Evolutionary conservation across 2,329 filamentous ascomycete genomes (phyloP).

Genomic region (Hypoxylon rubiginosum): DNA sequence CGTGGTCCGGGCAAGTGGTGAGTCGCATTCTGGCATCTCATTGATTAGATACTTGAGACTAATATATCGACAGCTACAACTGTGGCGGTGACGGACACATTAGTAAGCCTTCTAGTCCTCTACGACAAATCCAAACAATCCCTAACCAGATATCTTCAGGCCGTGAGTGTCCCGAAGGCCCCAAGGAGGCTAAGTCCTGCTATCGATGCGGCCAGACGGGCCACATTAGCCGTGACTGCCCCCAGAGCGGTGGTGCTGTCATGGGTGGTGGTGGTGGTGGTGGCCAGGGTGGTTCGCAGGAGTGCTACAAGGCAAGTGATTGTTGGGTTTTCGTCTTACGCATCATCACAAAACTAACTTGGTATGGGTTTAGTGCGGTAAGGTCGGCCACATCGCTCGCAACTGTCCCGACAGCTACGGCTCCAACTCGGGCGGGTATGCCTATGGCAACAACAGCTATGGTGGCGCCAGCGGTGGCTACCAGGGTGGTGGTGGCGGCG

Average conservation of each 20-base stretch:
- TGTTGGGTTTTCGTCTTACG: conserved; percentile 11
- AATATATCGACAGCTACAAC: conserved; percentile 52
- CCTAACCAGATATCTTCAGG: conserved; percentile 60
- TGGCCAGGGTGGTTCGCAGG: conserved; percentile 62
- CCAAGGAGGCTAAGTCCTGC: conserved; percentile 86
- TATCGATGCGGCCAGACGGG: conserved; percentile 85
- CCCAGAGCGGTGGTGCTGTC: conserved; percentile 63
- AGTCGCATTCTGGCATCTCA: conserved; percentile 51
- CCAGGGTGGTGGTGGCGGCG: conserved; percentile 36
- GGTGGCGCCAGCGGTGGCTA: conserved; percentile 56
- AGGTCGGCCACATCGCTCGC: conserved; percentile 95
- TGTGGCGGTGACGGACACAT: conserved; percentile 77
- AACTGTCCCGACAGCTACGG: conserved; percentile 80
- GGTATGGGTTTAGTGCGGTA: conserved; percentile 76
- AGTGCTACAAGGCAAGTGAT: conserved; percentile 85
- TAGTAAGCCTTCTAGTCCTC: conserved; percentile 67
- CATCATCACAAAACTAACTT: conserved; percentile 6
- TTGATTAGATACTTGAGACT: conserved; percentile 30
- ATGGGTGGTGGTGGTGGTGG: conserved; percentile 60
- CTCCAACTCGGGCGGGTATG: conserved; percentile 56
- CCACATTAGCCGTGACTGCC: conserved; percentile 93
- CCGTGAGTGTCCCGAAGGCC: conserved; percentile 90
- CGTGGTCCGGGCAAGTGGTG: conserved; percentile 72
- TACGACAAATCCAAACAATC: conserved; percentile 17
- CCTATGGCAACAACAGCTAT: conserved; percentile 60